Base-by-base conservation (phyloP, 2,329 filamentous ascomycete species). In the Zymoseptoria crescenta region DNA sequence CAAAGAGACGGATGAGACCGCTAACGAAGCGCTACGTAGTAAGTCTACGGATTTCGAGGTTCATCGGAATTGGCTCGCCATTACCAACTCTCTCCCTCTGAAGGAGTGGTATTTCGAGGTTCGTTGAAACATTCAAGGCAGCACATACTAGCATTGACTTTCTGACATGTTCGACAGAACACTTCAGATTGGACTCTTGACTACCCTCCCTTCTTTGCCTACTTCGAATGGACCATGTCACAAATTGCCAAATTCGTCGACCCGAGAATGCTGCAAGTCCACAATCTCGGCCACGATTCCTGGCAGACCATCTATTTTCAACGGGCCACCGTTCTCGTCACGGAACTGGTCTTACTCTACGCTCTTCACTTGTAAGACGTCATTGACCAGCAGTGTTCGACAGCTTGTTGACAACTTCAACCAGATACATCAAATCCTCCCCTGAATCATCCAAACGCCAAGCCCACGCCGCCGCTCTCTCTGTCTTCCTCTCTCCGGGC, bases 1-100 rank as follows among this genome's bases (percentile, higher is more conserved):
- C 35, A 13, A 45, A 5, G n/a, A 45, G 28, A 54, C 4, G 9
- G 21, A 28, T 9, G 28, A 28, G 9, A 13, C 13, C 13, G 20
- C 21, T 52, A 16, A 45, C 35, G 16, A 13, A 45, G 13, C n/a
- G 13, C 35, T 10, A 21, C 64, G 59, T 75, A 96, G 92, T 80
- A 96, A 96, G 81, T 99, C 94, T 5, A 99, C 94, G 68, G 94
- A 99, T 75, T 99, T 99, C 70, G 94, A 99, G 75, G 94, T 99
- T 57, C 94, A 99, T 76, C 87, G 94, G 65, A 99, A 99, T 79
- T 99, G 94, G 94, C 85, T 99, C 49, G 94, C 94, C 64, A 91
- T 97, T 67, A 97, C 94, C 4, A 82, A 96, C 76, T 96, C 89
- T 62, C 81, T 97, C 20, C 89, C 93, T 2, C 76, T 92, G 55